Conservation (phyloP, 371 early-diverging fungal species). For the Neoconidiobolus thromboides region DNA sequence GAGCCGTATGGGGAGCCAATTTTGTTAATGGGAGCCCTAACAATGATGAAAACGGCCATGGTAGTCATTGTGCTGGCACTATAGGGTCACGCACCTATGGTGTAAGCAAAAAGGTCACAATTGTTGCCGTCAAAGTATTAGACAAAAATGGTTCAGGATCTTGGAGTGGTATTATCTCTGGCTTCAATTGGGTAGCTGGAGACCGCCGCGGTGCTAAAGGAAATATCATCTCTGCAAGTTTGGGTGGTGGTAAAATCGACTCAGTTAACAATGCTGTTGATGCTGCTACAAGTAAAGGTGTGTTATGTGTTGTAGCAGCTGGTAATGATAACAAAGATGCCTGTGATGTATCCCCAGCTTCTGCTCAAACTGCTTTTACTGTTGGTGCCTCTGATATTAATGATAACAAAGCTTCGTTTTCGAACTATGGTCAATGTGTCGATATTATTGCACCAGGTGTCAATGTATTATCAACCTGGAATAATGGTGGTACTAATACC, state of each 20-base stretch:
- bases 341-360: conserved; percentile 42
- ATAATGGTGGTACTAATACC: conserved; percentile 12
- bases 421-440: conserved; percentile 57
- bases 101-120: conserved; percentile 21
- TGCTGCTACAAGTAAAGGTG: conserved; percentile 14
- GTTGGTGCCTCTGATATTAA: conserved; percentile 37
- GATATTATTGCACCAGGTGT: conserved; percentile 39
- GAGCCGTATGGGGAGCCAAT: conserved; percentile 56
- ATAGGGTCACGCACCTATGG: background rate
- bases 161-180: conserved; percentile 9
- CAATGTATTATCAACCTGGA: conserved; percentile 19
- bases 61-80: conserved; percentile 37
- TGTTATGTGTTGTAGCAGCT: conserved; percentile 39
- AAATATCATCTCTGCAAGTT: conserved; percentile 30
- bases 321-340: conserved; percentile 31
- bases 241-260: conserved; percentile 15
- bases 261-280: conserved; percentile 18
- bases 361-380: conserved; percentile 26
- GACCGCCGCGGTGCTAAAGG: background rate
- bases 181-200: conserved; percentile 9
- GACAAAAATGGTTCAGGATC: conserved; percentile 12
- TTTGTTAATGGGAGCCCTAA: conserved; percentile 40
- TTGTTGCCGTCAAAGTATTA: conserved; percentile 71
- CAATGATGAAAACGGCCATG: conserved; percentile 20
- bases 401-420: conserved; percentile 43